Conservation (phyloP, 2,329 filamentous ascomycete species). For the Herpomyces periplanetae region DNA sequence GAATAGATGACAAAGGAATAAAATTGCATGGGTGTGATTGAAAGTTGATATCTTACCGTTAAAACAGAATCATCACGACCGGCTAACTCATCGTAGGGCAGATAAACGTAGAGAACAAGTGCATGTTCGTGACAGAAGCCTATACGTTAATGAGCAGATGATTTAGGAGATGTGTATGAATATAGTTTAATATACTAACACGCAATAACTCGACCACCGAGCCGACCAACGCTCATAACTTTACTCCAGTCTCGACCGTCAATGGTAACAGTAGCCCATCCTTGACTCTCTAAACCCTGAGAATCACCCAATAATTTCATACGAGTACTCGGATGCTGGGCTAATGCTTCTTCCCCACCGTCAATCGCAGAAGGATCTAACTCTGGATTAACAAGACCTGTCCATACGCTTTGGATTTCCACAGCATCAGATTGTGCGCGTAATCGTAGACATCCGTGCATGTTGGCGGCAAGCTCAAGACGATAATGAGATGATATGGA, state of each 20-base stretch:
- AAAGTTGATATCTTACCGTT: conserved; percentile 15
- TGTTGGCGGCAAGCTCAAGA: conserved; percentile 60
- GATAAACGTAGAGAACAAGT: conserved; percentile 43
- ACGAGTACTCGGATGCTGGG: conserved; percentile 38
- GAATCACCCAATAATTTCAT: conserved; percentile 20
- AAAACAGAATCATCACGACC: conserved; percentile 29
- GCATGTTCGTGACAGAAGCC: conserved; percentile 38
- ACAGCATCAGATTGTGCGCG: conserved; percentile 46
- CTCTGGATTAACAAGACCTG: conserved; percentile 45
- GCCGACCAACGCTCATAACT: conserved; percentile 58
- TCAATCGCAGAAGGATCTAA: conserved; percentile 35
- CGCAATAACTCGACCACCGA: conserved; percentile 69
- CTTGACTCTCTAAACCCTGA: conserved; percentile 29
- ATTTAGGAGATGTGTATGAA: conserved; percentile 1
- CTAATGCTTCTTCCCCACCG: conserved; percentile 21
- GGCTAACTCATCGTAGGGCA: conserved; percentile 28
- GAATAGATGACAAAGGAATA: too few relatives aligned
- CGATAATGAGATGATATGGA: conserved; percentile 13
- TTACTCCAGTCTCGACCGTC: conserved; percentile 79
- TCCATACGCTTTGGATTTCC: conserved; percentile 53
- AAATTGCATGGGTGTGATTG: too few relatives aligned
- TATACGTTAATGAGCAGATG: conserved; percentile 4
- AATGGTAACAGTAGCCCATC: conserved; percentile 59
- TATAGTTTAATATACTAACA: conserved; percentile 13
- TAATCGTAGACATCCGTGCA: conserved; percentile 52